Base-by-base conservation (phyloP, 495 filamentous ascomycete genomes). In the Collariella sp. region DNA sequence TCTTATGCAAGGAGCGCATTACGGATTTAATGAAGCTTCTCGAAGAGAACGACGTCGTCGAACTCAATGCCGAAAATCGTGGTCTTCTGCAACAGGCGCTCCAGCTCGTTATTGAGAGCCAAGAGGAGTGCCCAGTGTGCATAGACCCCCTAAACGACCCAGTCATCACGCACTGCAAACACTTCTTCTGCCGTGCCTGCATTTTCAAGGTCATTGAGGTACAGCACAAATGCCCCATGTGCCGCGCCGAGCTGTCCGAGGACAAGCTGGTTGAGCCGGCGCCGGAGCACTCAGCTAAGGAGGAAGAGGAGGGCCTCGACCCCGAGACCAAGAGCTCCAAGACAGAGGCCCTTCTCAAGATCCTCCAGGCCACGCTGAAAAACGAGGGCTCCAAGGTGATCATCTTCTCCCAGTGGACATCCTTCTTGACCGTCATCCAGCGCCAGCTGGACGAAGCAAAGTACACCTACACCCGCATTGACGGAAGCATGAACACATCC, bases 401-500 rank as follows among this genome's bases (percentile, higher is more conserved):
- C 48, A 79, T 96, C 33, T 97, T 97, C 73, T 88, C 84, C 11
- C 90, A 96, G 64, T 97, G 91, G 91, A 96, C 91, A 0, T 84
- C 81, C 5, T 96, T 95, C 73, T 76, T 97, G 2, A 78, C 87
- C 44, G 78, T 96, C 48, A 79, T 95, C 38, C 81, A 89, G 61
- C 73, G 77, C 0, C 82, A 93, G 52, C 76, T 97, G 9, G 62
- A 76, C 16, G 73, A 79, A 15, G 71, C 75, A 9, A 76, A 78
- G 0, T 80, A 87, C 63, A 79, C 70, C 16, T 91, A 82, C 68
- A 78, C 77, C 16, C 84, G 91, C 36, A 83, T 97, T 46, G 91
- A 96, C 65, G 91, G 91, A 43, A 85, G 81, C 56, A 91, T 95
- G 87, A 72, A 67, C 12, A 78, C 83, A 0, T 53, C 67, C 0